These are phyloP conservation scores for Sonneratia caseolaris DNA, from an alignment of 345 rosid genomes.

Conservation along the genomic window DNA sequence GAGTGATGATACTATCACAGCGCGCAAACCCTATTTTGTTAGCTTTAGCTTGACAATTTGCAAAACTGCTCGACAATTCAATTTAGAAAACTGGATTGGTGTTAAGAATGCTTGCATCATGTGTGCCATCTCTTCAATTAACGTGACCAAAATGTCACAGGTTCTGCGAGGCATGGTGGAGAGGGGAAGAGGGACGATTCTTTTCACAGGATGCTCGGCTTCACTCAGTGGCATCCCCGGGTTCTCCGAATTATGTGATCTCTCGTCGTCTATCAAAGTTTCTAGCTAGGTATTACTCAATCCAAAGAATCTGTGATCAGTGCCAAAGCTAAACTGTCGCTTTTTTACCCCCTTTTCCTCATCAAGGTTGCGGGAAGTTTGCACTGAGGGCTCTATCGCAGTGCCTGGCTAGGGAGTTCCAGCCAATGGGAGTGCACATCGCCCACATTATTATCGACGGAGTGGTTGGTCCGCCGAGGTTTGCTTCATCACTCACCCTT, in stretches of 20 bases:
- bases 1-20: no score
- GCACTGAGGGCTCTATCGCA: constrained; percentile 79
- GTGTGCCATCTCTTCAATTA: neutral
- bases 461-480: constrained; percentile 70
- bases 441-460: constrained; percentile 87
- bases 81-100: neutral
- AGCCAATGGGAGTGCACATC: constrained; percentile 69
- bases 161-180: constrained; percentile 88
- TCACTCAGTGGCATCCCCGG: constrained; percentile 79
- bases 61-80: neutral
- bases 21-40: no score
- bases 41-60: neutral
- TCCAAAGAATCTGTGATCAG: neutral
- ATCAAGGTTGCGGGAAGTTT: constrained; percentile 83
- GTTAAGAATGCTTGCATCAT: neutral
- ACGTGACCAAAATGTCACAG: constrained; percentile 12
- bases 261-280: neutral
- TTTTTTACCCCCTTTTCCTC: neutral
- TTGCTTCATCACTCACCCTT: neutral
- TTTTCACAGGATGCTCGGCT: constrained; percentile 89
- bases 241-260: constrained; percentile 72
- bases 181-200: constrained; percentile 80
- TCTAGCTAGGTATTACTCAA: neutral
- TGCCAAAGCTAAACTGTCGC: neutral
- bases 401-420: constrained; percentile 75